Base-by-base conservation (phyloP, 2,329 filamentous ascomycete species). In the Diaporthe humulicola region DNA sequence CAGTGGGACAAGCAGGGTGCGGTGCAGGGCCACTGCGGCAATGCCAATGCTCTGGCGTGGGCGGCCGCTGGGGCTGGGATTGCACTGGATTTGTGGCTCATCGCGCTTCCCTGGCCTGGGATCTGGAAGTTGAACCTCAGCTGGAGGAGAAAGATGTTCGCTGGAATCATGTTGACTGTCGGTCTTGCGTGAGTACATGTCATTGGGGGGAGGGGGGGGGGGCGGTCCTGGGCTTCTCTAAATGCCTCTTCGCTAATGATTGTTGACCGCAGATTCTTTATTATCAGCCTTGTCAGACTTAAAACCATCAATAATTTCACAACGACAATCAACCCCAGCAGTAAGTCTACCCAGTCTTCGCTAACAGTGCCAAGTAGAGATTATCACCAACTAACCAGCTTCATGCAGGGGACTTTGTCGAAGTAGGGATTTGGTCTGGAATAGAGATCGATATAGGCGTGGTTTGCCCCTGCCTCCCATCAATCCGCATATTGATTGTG, bases 31-130 rank as follows among this genome's bases (percentile, higher is more conserved):
- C 76, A 80, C 38, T 83, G 82, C 74, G 78, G 81, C 25, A 79
- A 80, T 75, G 78, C 83, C 71, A 82, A 83, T 61, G 28, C 80
- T 9, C 74, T 82, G 22, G 80, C 78, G 15, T 83, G 81, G 81
- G 76, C 80, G 6, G 54, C 54, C 14, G 83, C 84, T 0, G 83
- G 79, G 4, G 78, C 85, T 30, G 85, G 85, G 76, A 85, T 86
- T 69, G 60, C 83, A 30, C 84, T 84, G n/a, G 84, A 86, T 76
- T 60, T 86, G 15, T 70, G 85, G 33, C 84, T 84, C 38, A 84
- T 83, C 73, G 78, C 81, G 4, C 78, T 87, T 10, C 85, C 85
- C 0, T 81, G 85, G 74, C 81, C 81, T 6, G 83, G 84, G 12
- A 79, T 86, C 22, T 80, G 83, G 75, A 80, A 79, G 36, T 77